These are phyloP conservation scores for Passalora sequoiae DNA, from an alignment of 2,329 filamentous ascomycete genomes.

Conservation along the genomic window DNA sequence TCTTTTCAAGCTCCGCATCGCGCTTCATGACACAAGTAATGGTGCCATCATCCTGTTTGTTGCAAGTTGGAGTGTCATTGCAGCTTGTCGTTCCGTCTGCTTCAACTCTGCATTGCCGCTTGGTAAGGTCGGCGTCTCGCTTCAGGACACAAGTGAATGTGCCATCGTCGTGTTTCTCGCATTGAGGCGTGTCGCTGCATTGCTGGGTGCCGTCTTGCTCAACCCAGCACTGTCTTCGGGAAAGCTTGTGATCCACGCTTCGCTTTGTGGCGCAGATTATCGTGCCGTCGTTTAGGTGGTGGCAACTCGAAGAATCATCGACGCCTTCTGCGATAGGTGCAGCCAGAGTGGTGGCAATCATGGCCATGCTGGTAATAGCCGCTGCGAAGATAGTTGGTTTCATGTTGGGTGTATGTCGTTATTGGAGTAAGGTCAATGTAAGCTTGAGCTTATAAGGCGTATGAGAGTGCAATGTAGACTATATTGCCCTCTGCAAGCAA, in stretches of 20 bases:
- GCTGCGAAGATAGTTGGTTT: constrained; percentile 12
- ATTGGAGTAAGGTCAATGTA: not conserved
- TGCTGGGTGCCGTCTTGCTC: constrained; percentile 12
- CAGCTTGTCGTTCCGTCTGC: constrained; percentile 11
- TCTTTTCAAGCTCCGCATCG: constrained; percentile 4
- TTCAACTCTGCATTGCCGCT: constrained; percentile 16
- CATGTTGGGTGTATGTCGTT: constrained; percentile 11
- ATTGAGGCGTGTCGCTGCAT: constrained; percentile 16
- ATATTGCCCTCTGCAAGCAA: not conserved
- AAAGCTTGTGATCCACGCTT: not conserved
- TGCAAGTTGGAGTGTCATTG: constrained; percentile 12
- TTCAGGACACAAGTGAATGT: constrained; percentile 11
- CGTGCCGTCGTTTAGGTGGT: not conserved
- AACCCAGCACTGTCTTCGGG: constrained; percentile 14
- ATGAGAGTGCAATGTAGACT: too few relatives aligned
- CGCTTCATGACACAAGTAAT: constrained; percentile 11
- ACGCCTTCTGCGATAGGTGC: constrained; percentile 1
- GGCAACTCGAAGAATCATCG: not conserved
- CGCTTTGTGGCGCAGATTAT: not conserved
- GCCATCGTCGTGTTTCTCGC: constrained; percentile 13
- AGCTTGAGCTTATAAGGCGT: too few relatives aligned
- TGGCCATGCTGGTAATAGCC: constrained; percentile 8
- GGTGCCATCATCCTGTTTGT: constrained; percentile 7
- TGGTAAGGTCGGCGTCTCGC: constrained; percentile 5
- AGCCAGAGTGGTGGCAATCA: constrained; percentile 8